A percentile compares a stretch with the other conserved stretches of the same genome.
phyloP scores from a whole-genome alignment of 2,329 filamentous ascomycete species.

The Venturia asperata region DNA sequence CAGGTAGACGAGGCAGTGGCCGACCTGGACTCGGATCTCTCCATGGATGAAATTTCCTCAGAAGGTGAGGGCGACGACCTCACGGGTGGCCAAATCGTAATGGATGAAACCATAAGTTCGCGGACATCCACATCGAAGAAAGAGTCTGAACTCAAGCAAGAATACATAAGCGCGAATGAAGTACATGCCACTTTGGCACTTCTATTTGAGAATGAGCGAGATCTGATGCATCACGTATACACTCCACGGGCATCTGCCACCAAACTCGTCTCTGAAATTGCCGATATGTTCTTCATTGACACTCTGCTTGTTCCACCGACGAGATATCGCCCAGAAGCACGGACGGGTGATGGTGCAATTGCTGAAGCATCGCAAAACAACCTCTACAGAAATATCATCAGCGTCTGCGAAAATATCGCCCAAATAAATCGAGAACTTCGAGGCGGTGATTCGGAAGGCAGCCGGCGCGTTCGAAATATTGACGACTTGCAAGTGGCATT shows the following conservation, averaged over 20 bases:
- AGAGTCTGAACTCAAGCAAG: constrained; percentile 36
- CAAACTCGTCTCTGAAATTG: constrained; percentile 49
- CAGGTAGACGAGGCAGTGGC: constrained; percentile 61
- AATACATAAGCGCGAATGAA: constrained; percentile 78
- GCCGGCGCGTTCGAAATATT: constrained; percentile 54
- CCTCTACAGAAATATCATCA: constrained; percentile 78
- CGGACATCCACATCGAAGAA: constrained; percentile 36
- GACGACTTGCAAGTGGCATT: constrained; percentile 74
- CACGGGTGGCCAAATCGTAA: background rate
- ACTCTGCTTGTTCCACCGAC: constrained; percentile 86
- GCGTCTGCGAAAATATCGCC: constrained; percentile 64
- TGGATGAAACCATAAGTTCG: background rate
- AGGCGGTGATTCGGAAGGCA: constrained; percentile 37
- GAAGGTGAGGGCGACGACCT: constrained; percentile 17
- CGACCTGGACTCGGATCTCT: constrained; percentile 41
- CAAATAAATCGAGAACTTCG: constrained; percentile 66
- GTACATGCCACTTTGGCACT: constrained; percentile 70
- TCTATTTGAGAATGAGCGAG: constrained; percentile 80
- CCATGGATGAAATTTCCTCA: constrained; percentile 2
- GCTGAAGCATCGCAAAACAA: constrained; percentile 84
- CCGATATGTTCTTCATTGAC: constrained; percentile 92
- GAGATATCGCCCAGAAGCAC: constrained; percentile 78
- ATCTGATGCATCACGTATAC: constrained; percentile 79
- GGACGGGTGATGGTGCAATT: constrained; percentile 65
- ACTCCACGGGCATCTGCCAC: constrained; percentile 61